A percentile compares a stretch with the other conserved stretches of the same genome.
phyloP scores from a whole-genome alignment of 2,329 filamentous ascomycete species.

The Colletotrichum destructivum region DNA sequence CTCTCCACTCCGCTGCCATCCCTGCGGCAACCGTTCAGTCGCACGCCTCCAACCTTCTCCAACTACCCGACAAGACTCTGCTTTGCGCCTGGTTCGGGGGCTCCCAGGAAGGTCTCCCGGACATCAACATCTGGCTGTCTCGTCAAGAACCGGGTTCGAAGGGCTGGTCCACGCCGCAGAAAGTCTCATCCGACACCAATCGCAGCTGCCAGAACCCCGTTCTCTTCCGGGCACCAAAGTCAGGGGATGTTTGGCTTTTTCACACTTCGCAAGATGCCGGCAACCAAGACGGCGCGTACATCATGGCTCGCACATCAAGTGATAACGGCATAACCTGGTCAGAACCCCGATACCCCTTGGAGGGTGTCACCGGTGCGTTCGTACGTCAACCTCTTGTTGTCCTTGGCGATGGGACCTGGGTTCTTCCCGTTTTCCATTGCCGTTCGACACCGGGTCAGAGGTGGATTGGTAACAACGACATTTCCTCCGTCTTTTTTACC shows the following conservation, averaged over 20 bases:
- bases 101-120: slow-evolving; percentile 60
- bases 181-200: slow-evolving; percentile 55
- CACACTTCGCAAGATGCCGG: slow-evolving; percentile 62
- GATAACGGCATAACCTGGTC: slow-evolving; percentile 57
- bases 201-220: slow-evolving; percentile 63
- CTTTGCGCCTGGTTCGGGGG: slow-evolving; percentile 63
- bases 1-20: slow-evolving; percentile 45
- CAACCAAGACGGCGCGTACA: slow-evolving; percentile 58
- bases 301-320: slow-evolving; percentile 54
- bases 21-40: slow-evolving; percentile 59
- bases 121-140: slow-evolving; percentile 61
- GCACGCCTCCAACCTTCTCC: slow-evolving; percentile 61
- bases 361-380: slow-evolving; percentile 54
- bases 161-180: slow-evolving; percentile 52
- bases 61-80: slow-evolving; percentile 56
- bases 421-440: slow-evolving; percentile 60
- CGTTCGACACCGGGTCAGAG: slow-evolving; percentile 55
- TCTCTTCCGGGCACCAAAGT: slow-evolving; percentile 55
- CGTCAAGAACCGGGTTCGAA: slow-evolving; percentile 50
- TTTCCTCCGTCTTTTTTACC: slow-evolving; percentile 56
- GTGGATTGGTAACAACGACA: slow-evolving; percentile 62
- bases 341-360: slow-evolving; percentile 50
- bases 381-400: slow-evolving; percentile 59
- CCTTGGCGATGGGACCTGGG: slow-evolving; percentile 55
- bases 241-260: slow-evolving; percentile 56